Evolutionary conservation across 306 rosid genomes (phyloP), one percentile per base, ranked within the genome.

Genomic region (Cajanus cajan): DNA sequence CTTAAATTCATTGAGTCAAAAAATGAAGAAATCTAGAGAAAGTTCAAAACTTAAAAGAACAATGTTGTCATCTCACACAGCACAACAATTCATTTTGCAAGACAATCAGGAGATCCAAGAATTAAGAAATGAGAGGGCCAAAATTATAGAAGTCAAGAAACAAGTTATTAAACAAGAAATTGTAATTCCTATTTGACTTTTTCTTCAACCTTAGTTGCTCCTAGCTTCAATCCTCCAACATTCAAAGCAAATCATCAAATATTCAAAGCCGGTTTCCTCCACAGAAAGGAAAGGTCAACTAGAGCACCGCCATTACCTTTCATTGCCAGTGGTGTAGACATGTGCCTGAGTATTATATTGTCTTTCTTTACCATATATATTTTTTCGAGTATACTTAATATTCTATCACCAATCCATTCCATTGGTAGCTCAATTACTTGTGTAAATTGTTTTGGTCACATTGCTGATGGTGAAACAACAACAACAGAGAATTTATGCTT

Each of bases 81-180:
- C 36, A 50, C n/a, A 77, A 69, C 65, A 80, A 33, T 79, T 77
- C 33, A 14, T 24, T 36, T 59, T 71, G 28, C 76, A 24, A 34
- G 34, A 74, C 48, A 39, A 66, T 11, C 11, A 66, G 15, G 34
- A 66, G 22, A 22, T 41, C 71, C 33, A 1, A 12, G 28, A 65
- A 65, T 45, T 28, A 54, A 54, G 28, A 19, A 21, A 24, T 4
- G 62, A 22, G 43, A 4, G 2, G 19, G 12, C 40, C 67, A 63
- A 34, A 63, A 63, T 14, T 33, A 63, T 63, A 63, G 40, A 63
- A 64, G 44, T n/a, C 45, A 63, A 25, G 68, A 33, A 16, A 31
- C 47, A 36, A 64, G 28, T n/a, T 64, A 1, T 36, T 37, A 6
- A 37, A 37, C 4, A 11, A 65, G 41, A 61, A 39, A 63, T 63